Conservation (phyloP, 257 asterid genomes). For the Jaltomata sinuosa region DNA sequence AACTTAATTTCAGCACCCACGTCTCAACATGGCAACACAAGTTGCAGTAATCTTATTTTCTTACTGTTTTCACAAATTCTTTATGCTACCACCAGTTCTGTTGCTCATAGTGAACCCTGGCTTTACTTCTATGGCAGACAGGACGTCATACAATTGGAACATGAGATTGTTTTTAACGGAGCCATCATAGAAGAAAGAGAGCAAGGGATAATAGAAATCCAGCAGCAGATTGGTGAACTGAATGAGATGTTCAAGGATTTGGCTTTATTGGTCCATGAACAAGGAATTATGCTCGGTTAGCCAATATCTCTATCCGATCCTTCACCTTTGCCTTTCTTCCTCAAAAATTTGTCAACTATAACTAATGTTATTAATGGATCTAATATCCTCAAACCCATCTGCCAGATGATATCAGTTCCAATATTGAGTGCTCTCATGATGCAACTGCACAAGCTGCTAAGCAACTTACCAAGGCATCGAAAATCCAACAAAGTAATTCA, state of each 20-base stretch:
- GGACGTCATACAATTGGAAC: slow-evolving; percentile 65
- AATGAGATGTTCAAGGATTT: slow-evolving; percentile 92
- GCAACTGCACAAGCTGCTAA: slow-evolving; percentile 81
- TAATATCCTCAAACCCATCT: not conserved
- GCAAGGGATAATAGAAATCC: slow-evolving; percentile 83
- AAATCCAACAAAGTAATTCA: slow-evolving; percentile 69
- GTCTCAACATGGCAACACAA: not conserved
- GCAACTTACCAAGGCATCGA: slow-evolving; percentile 80
- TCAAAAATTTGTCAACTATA: not conserved
- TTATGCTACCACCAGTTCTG: not conserved
- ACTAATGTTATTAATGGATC: not conserved
- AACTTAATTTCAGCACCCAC: not conserved
- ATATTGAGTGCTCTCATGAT: slow-evolving; percentile 62
- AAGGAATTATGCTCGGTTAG: slow-evolving; percentile 87
- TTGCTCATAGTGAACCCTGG: not conserved
- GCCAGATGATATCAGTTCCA: slow-evolving; percentile 78
- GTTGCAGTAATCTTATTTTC: not conserved
- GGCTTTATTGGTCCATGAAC: slow-evolving; percentile 79
- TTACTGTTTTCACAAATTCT: not conserved
- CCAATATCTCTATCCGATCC: not conserved
- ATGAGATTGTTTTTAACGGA: slow-evolving; percentile 73
- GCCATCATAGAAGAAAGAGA: slow-evolving; percentile 93
- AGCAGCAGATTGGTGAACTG: slow-evolving; percentile 90
- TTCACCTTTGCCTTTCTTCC: not conserved
- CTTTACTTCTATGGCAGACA: slow-evolving; percentile 45